Conservation (phyloP, 176 grass and related monocot genomes). For the Thinopyrum elongatum region DNA sequence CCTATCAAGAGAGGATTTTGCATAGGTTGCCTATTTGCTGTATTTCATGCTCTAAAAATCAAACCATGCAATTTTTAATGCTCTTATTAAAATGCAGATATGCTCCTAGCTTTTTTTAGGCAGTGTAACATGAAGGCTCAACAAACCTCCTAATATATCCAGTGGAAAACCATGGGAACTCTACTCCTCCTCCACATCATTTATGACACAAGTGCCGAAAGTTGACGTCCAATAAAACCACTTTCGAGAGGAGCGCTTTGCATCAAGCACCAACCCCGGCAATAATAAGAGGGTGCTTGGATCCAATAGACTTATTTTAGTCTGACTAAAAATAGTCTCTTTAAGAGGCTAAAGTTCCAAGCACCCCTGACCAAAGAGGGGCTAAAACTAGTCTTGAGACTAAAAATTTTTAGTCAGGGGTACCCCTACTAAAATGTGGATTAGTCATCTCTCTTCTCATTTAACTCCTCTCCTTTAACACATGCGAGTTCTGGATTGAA, state of each 20-base stretch:
- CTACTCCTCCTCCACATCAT: not conserved
- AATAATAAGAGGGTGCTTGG: no score
- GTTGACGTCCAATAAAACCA: constrained; percentile 23
- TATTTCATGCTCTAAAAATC: not conserved
- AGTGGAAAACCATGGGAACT: not conserved
- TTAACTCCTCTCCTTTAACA: no score
- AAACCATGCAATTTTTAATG: not conserved
- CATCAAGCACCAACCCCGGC: not conserved
- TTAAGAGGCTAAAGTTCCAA: no score
- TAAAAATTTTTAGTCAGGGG: no score
- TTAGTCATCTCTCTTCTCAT: no score
- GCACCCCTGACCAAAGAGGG: no score
- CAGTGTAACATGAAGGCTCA: not conserved
- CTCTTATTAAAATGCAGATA: not conserved
- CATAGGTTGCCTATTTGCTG: not conserved
- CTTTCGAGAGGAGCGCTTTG: not conserved
- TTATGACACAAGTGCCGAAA: constrained; percentile 28
- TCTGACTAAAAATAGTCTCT: no score
- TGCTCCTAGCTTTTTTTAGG: not conserved
- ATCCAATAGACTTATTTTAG: no score
- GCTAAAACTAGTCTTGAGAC: no score
- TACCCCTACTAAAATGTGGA: no score
- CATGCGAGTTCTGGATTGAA: no score
- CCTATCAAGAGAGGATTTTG: not conserved
- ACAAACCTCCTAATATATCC: not conserved